A percentile compares a stretch with the other conserved stretches of the same genome.
Conservation (phyloP, 257 asterid genomes). For the Eustoma russellianum region DNA sequence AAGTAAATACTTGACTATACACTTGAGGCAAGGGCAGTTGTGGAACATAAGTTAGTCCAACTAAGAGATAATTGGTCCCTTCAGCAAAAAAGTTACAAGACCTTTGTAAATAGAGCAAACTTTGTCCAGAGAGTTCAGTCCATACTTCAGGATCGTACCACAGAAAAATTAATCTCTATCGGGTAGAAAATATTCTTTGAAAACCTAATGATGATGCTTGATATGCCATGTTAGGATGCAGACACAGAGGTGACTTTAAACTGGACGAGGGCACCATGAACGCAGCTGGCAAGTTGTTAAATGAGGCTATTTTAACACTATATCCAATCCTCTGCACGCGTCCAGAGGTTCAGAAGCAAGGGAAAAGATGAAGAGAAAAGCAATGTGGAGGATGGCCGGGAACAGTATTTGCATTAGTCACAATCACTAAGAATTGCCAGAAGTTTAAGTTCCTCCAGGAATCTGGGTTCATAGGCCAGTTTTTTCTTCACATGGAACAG, state of each 20-base stretch:
- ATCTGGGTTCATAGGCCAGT: too few relatives aligned
- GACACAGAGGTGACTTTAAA: constrained; percentile 20
- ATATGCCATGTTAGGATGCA: constrained; percentile 40
- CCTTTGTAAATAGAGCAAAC: constrained; percentile 26
- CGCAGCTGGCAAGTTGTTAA: constrained; percentile 21
- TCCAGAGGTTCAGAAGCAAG: constrained; percentile 26
- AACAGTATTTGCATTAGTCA: constrained; percentile 8
- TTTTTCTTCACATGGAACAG: too few relatives aligned
- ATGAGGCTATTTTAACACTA: constrained; percentile 26
- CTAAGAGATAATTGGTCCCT: constrained; percentile 23
- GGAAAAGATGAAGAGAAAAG: constrained; percentile 26
- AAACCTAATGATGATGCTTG: constrained; percentile 32
- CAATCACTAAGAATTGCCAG: too few relatives aligned
- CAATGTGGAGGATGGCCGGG: constrained; percentile 27
- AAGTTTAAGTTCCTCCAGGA: background rate
- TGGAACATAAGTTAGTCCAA: constrained; percentile 31
- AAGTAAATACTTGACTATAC: constrained; percentile 7
- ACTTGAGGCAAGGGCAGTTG: constrained; percentile 16
- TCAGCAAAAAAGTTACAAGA: constrained; percentile 24
- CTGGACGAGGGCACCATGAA: constrained; percentile 23
- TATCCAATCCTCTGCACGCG: constrained; percentile 35
- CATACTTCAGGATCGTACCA: constrained; percentile 23
- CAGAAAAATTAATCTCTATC: background rate
- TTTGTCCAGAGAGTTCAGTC: background rate
- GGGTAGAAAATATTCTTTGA: constrained; percentile 32